Percentiles rank a stretch among this genome's conserved stretches.
phyloP scores from a whole-genome alignment of 176 grass and related monocot genomes.

The Aegilops speltoides region DNA sequence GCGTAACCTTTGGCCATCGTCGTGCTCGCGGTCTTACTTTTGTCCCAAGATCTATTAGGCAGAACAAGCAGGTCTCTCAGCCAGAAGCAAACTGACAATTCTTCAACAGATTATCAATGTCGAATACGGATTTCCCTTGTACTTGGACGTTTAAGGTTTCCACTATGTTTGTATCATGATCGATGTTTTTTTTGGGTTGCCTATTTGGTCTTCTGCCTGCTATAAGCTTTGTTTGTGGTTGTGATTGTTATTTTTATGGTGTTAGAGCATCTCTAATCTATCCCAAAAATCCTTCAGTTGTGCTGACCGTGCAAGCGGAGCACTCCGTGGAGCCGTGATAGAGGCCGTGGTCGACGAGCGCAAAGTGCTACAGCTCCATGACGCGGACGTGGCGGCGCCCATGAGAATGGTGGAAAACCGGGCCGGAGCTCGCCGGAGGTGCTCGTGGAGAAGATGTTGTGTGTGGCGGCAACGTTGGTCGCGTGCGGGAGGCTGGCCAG shows the following conservation, averaged over 20 bases:
- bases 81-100: conserved; percentile 37
- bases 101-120: not conserved
- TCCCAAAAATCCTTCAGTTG: no score
- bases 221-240: not conserved
- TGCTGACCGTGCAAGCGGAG: no score
- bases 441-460: no score
- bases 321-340: no score
- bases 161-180: not conserved
- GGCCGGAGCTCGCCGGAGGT: no score
- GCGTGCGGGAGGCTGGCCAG: no score
- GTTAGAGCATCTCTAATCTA: no score
- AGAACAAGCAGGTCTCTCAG: conserved; percentile 54
- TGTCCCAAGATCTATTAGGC: conserved; percentile 66
- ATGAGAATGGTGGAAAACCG: no score
- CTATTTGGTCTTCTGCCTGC: not conserved
- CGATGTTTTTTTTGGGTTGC: not conserved
- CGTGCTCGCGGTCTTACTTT: conserved; percentile 64
- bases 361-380: no score
- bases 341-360: no score
- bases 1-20: conserved; percentile 63
- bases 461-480: no score
- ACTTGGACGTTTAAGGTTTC: not conserved
- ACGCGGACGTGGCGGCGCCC: no score
- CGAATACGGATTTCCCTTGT: not conserved
- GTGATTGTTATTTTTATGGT: not conserved